These are phyloP conservation scores for Claviceps digitariae DNA, from an alignment of 2,329 filamentous ascomycete species.

Conservation along the genomic window DNA sequence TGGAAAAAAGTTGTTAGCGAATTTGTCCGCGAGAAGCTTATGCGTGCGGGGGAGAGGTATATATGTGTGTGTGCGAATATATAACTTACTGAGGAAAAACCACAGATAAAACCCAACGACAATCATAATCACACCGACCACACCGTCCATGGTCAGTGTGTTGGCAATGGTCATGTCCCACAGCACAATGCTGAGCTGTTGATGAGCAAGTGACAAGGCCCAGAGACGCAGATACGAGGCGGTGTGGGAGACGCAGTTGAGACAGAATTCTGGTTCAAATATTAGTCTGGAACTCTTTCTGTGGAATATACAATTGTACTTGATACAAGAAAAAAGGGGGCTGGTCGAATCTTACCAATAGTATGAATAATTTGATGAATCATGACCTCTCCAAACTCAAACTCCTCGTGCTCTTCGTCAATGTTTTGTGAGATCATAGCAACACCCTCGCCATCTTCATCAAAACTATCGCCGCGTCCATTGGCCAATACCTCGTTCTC, in stretches of 20 bases:
- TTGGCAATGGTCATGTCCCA: conserved; percentile 91
- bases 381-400: conserved; percentile 95
- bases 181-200: conserved; percentile 89
- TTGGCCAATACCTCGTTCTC: conserved; percentile 43
- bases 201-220: conserved; percentile 93
- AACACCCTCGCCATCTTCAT: conserved; percentile 63
- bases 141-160: conserved; percentile 54
- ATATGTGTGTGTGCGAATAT: no score
- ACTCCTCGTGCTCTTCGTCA: conserved; percentile 80
- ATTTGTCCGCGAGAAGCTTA: not conserved
- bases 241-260: conserved; percentile 98
- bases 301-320: not conserved
- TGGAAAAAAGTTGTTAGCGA: conserved; percentile 12
- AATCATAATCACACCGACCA: conserved; percentile 62
- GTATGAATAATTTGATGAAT: conserved; percentile 99
- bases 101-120: conserved; percentile 76
- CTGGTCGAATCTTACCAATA: conserved; percentile 53
- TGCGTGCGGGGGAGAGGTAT: no score
- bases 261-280: conserved; percentile 64
- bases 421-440: conserved; percentile 85
- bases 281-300: conserved; percentile 15
- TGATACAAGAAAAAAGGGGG: not conserved
- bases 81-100: conserved; percentile 60
- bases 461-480: conserved; percentile 44
- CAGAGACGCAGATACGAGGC: conserved; percentile 97